These are phyloP conservation scores for Deinandra increscens DNA, from an alignment of 129 eudicot species.

Conservation along the genomic window DNA sequence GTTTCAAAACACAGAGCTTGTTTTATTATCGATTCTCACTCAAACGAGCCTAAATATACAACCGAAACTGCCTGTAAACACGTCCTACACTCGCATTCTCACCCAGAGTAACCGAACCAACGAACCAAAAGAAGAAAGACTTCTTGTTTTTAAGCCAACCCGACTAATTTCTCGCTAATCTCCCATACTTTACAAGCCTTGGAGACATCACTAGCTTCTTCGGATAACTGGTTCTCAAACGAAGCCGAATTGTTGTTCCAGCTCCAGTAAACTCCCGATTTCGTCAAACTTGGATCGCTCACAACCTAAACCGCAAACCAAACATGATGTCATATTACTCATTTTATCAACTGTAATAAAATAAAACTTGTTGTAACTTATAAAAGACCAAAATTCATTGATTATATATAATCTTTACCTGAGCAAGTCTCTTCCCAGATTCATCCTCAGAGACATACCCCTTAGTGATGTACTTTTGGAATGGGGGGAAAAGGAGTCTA, in stretches of 20 bases:
- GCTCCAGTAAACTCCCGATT: constrained; percentile 96
- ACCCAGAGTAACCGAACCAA: constrained; percentile 17
- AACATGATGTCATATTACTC: background rate
- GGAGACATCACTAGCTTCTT: constrained; percentile 82
- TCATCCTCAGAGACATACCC: constrained; percentile 85
- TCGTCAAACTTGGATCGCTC: constrained; percentile 93
- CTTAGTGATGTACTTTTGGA: constrained; percentile 87
- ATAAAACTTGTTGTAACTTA: background rate
- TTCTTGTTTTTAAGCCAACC: constrained; percentile 54
- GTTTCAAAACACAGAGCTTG: background rate
- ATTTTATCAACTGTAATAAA: background rate
- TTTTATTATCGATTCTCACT: constrained; percentile 31
- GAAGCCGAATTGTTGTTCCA: constrained; percentile 93
- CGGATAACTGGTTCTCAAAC: constrained; percentile 84
- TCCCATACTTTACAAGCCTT: constrained; percentile 92
- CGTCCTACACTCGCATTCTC: constrained; percentile 36
- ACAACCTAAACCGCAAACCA: constrained; percentile 52
- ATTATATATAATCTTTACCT: constrained; percentile 47
- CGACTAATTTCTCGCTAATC: constrained; percentile 84
- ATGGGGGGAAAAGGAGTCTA: constrained; percentile 83
- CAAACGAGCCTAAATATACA: constrained; percentile 34
- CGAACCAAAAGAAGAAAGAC: background rate
- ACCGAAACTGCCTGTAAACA: constrained; percentile 26
- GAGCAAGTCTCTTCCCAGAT: constrained; percentile 91
- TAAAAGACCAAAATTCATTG: background rate